Base-by-base conservation (phyloP, 495 filamentous ascomycete species). In the Acidiella bohemica region DNA sequence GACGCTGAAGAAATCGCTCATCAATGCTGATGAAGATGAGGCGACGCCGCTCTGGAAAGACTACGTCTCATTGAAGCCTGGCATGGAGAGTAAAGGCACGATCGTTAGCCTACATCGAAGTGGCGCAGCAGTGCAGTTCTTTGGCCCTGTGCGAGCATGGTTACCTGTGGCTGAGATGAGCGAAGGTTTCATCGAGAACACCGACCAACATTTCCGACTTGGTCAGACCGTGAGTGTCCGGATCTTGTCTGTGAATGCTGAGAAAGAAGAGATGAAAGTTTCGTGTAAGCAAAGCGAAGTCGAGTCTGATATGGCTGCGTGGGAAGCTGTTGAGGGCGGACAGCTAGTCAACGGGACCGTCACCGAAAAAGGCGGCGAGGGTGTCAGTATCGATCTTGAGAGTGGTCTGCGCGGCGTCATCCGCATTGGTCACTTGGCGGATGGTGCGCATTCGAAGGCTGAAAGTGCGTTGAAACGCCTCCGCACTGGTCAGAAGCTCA, bases 81-180 rank as follows among this genome's bases (percentile, higher is more conserved):
- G 84, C 5, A 67, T 75, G 41, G 78, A 86, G 49, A 77, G 75
- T 19, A 80, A 76, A 14, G 92, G 88, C 42, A 94, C 85, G 5
- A 75, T 97, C 36, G 64, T 93, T 46, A 90, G 76, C 32, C 58
- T 96, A 10, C 62, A 85, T 31, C 55, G 68, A 16, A 72, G 73
- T 47, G 92, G 90, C 42, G 90, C 88, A 10, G 73, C 92, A 16
- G 81, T 96, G 35, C 86, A 94, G 50, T 97, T 95, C 65, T 96
- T 87, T 53, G 84, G 85, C 17, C 59, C 66, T 7, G 62, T 95
- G 27, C 71, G 73, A 33, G 92, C 76, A 9, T 96, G 88, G 61
- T 70, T 97, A 40, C 88, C 90, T 1, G 75, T 92, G 2, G 80
- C 81, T 2, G 88, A 97, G 55, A 96, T 97, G 92, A 94, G 87